Evolutionary conservation across 257 asterid species (phyloP).

Genomic region (Paraleonurus japonicus): DNA sequence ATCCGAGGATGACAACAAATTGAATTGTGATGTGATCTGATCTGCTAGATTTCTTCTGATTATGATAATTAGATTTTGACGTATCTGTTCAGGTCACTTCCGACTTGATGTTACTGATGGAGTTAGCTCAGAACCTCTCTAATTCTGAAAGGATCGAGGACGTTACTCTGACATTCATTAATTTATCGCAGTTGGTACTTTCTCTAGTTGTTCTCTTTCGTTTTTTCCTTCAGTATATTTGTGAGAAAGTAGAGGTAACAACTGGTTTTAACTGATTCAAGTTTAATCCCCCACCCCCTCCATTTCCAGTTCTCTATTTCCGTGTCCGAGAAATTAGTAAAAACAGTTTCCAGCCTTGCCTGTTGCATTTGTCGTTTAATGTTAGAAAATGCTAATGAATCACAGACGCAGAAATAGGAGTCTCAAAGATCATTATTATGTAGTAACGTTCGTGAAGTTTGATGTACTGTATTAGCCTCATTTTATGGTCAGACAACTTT

Average conservation of each 20-base stretch:
- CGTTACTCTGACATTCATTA: constrained; percentile 28
- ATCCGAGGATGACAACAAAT: neutral
- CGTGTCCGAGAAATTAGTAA: neutral
- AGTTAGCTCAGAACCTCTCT: constrained; percentile 49
- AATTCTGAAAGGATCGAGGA: constrained; percentile 38
- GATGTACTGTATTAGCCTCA: neutral
- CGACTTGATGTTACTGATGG: constrained; percentile 66
- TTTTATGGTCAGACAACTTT: neutral
- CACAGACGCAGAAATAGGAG: neutral
- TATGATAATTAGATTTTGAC: neutral
- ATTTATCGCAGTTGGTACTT: constrained; percentile 45
- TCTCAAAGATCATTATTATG: neutral
- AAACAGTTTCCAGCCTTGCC: neutral
- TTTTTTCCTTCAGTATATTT: neutral
- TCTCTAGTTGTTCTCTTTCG: neutral
- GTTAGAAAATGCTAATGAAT: neutral
- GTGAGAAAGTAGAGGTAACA: constrained; percentile 8
- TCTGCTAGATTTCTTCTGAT: neutral
- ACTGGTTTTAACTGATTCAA: neutral
- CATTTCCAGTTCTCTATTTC: neutral
- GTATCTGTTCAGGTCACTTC: constrained; percentile 48
- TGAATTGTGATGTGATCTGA: constrained; percentile 10
- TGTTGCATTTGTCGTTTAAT: neutral
- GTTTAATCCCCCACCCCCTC: neutral
- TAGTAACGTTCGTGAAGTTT: neutral